Evolutionary conservation across 805 yeast genomes (phyloP).

Genomic region (Candida easanensis): DNA sequence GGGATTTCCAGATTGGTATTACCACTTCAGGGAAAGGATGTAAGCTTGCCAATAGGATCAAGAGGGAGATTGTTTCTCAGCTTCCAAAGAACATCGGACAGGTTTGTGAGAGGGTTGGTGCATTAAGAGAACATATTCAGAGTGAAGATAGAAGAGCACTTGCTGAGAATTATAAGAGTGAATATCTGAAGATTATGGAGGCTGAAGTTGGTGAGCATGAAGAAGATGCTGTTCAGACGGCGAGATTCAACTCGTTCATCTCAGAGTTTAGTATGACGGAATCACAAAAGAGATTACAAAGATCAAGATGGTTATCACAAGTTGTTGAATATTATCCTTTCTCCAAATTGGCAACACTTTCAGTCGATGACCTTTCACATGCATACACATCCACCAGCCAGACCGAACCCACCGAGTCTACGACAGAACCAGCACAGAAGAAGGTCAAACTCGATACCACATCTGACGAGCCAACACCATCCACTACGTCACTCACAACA

Average conservation of each 20-base stretch:
- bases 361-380: conserved; percentile 53
- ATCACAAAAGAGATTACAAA: conserved; percentile 49
- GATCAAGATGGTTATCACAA: conserved; percentile 84
- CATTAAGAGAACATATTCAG: conserved; percentile 54
- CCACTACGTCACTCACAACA: background rate
- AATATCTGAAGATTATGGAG: conserved; percentile 29
- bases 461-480: conserved; percentile 23
- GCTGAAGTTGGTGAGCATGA: conserved; percentile 53
- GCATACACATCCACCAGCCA: conserved; percentile 30
- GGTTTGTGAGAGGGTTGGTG: conserved; percentile 68
- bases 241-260: conserved; percentile 58
- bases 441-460: background rate
- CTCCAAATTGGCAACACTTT: conserved; percentile 53
- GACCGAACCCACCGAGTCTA: background rate
- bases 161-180: conserved; percentile 22
- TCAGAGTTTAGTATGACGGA: conserved; percentile 55
- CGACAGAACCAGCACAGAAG: background rate
- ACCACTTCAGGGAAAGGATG: conserved; percentile 91
- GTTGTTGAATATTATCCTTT: conserved; percentile 90
- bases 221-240: conserved; percentile 66
- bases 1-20: conserved; percentile 77
- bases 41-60: conserved; percentile 74
- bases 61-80: conserved; percentile 62
- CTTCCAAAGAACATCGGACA: conserved; percentile 71
- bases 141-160: conserved; percentile 43